These are phyloP conservation scores for Fusarium avenaceum DNA, from an alignment of 2,329 filamentous ascomycete species.

Conservation along the genomic window DNA sequence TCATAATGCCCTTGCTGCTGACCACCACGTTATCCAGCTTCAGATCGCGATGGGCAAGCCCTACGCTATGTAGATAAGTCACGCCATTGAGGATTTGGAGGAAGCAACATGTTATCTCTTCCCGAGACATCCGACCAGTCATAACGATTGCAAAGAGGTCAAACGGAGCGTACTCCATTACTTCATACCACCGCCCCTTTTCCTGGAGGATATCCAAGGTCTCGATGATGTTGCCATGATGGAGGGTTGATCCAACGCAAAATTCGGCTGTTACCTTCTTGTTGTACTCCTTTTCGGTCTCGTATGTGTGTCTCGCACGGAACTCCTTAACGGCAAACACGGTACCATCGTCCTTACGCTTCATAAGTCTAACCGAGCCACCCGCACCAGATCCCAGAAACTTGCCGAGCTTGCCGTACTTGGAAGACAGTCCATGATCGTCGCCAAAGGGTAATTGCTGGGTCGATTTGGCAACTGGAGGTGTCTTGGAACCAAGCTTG, in stretches of 20 bases:
- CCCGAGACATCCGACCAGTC: conserved; percentile 95
- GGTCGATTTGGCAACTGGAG: conserved; percentile 61
- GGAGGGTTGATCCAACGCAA: conserved; percentile 95
- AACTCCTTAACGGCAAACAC: conserved; percentile 99
- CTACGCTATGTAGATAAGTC: conserved; percentile 94
- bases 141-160: conserved; percentile 99
- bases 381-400: conserved; percentile 94
- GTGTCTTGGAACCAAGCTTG: conserved; percentile 63
- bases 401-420: conserved; percentile 95
- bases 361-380: conserved; percentile 94
- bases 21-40: conserved; percentile 99
- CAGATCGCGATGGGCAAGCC: conserved; percentile 91
- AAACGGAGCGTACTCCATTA: conserved; percentile 98
- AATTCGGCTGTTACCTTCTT: conserved; percentile 99
- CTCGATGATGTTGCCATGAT: conserved; percentile 98
- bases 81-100: conserved; percentile 96
- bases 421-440: conserved; percentile 89
- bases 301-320: conserved; percentile 89
- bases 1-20: conserved; percentile 97
- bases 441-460: conserved; percentile 90
- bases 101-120: conserved; percentile 92
- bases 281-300: conserved; percentile 94
- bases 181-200: conserved; percentile 94
- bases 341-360: conserved; percentile 89
- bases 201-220: conserved; percentile 97